These are phyloP conservation scores for Ophidiomyces ophidiicola DNA, from an alignment of 2,329 filamentous ascomycete species.

Conservation along the genomic window DNA sequence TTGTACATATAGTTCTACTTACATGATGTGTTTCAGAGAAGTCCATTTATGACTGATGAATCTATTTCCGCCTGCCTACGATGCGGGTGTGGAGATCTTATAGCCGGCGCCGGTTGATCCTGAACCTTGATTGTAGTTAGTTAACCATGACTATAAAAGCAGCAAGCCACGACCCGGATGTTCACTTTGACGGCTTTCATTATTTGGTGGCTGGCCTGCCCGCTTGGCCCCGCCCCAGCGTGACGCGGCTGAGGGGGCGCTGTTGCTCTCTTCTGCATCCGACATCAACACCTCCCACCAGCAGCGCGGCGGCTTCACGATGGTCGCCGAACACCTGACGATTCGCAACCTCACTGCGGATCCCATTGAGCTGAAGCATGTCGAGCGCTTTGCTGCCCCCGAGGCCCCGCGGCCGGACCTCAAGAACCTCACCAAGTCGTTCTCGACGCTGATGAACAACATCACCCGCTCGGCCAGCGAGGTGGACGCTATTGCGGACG, in stretches of 20 bases:
- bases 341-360: conserved; percentile 72
- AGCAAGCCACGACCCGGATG: no score
- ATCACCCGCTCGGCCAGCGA: conserved; percentile 33
- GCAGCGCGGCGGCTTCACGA: background rate
- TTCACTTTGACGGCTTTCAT: no score
- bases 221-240: no score
- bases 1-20: no score
- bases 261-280: background rate
- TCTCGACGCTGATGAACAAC: conserved; percentile 31
- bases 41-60: no score
- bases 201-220: no score
- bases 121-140: no score
- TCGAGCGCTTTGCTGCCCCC: conserved; percentile 59
- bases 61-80: no score
- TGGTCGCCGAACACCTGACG: conserved; percentile 38
- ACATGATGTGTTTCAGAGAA: no score
- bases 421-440: conserved; percentile 36
- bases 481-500: conserved; percentile 34
- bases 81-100: no score
- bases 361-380: conserved; percentile 56
- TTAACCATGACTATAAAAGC: no score
- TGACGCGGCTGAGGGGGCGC: background rate
- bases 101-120: no score
- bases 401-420: conserved; percentile 29
- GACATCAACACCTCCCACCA: background rate